Evolutionary conservation across 805 yeast genomes (phyloP).

Genomic region (Candida incommunis): DNA sequence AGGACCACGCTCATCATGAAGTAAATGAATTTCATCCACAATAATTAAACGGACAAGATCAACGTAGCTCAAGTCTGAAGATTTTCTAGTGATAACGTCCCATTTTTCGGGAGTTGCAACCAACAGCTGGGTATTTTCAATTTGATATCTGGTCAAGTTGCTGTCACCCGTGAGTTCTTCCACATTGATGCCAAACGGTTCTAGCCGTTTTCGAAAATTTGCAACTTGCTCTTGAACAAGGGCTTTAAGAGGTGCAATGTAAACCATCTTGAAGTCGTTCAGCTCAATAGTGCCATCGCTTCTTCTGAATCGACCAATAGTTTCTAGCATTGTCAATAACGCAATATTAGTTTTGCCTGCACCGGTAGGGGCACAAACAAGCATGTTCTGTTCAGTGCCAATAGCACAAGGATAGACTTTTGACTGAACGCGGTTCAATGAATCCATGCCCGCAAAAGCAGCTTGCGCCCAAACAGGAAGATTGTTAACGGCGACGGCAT

Average conservation of each 20-base stretch:
- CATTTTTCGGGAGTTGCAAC: slow-evolving; percentile 96
- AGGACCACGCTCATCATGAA: slow-evolving; percentile 93
- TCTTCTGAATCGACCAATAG: slow-evolving; percentile 40
- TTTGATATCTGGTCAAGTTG: slow-evolving; percentile 58
- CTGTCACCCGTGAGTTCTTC: slow-evolving; percentile 88
- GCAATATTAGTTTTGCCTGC: slow-evolving; percentile 98
- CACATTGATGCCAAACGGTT: slow-evolving; percentile 52
- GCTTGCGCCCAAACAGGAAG: slow-evolving; percentile 74
- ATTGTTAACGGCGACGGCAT: slow-evolving; percentile 40
- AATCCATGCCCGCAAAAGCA: slow-evolving; percentile 57
- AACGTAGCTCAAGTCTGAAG: slow-evolving; percentile 49
- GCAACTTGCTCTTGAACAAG: slow-evolving; percentile 90
- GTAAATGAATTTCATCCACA: slow-evolving; percentile 82
- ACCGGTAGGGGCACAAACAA: slow-evolving; percentile 96
- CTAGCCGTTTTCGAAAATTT: slow-evolving; percentile 61
- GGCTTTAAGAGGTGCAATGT: slow-evolving; percentile 88
- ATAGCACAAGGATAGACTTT: slow-evolving; percentile 72
- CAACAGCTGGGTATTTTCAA: slow-evolving; percentile 62
- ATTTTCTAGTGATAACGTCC: slow-evolving; percentile 89
- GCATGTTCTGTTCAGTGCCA: slow-evolving; percentile 48
- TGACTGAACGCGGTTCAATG: slow-evolving; percentile 74
- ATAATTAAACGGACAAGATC: slow-evolving; percentile 55
- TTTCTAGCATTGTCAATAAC: slow-evolving; percentile 58
- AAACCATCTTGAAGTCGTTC: slow-evolving; percentile 59
- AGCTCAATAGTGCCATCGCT: slow-evolving; percentile 33